Evolutionary conservation across 2,329 filamentous ascomycete species (phyloP).

Genomic region (Passalora sequoiae): DNA sequence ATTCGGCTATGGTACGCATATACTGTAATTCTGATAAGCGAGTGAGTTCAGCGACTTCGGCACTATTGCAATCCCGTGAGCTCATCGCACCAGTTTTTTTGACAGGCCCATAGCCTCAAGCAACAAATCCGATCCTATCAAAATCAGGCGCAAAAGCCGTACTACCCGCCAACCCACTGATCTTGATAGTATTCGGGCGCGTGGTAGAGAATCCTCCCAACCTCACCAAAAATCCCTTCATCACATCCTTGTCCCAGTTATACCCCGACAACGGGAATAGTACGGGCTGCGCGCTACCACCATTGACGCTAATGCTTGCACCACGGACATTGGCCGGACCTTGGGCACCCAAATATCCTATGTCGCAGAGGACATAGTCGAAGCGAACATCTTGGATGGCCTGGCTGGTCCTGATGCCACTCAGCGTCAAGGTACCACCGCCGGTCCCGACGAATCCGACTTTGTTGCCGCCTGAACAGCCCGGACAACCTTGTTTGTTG

Average conservation of each 20-base stretch:
- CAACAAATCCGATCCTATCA: slow-evolving; percentile 24
- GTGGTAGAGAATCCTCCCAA: slow-evolving; percentile 25
- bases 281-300: slow-evolving; percentile 32
- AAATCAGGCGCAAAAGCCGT: slow-evolving; percentile 27
- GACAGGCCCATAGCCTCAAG: too few relatives aligned
- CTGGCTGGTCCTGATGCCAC: slow-evolving; percentile 26
- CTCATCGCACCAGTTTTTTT: too few relatives aligned
- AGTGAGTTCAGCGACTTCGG: too few relatives aligned
- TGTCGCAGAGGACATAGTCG: slow-evolving; percentile 41
- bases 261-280: slow-evolving; percentile 39
- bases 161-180: slow-evolving; percentile 21
- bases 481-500: slow-evolving; percentile 29
- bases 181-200: slow-evolving; percentile 25
- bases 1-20: too few relatives aligned
- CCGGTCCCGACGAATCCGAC: slow-evolving; percentile 29
- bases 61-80: too few relatives aligned
- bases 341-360: slow-evolving; percentile 28
- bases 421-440: slow-evolving; percentile 25
- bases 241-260: slow-evolving; percentile 35
- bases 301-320: slow-evolving; percentile 38
- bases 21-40: too few relatives aligned
- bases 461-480: slow-evolving; percentile 33
- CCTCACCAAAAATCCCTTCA: slow-evolving; percentile 23
- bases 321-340: slow-evolving; percentile 33
- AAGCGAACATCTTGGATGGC: slow-evolving; percentile 34